Evolutionary conservation across 2,329 filamentous ascomycete species (phyloP), one percentile per base, ranked within the genome.

Genomic region (Colletotrichum musae): DNA sequence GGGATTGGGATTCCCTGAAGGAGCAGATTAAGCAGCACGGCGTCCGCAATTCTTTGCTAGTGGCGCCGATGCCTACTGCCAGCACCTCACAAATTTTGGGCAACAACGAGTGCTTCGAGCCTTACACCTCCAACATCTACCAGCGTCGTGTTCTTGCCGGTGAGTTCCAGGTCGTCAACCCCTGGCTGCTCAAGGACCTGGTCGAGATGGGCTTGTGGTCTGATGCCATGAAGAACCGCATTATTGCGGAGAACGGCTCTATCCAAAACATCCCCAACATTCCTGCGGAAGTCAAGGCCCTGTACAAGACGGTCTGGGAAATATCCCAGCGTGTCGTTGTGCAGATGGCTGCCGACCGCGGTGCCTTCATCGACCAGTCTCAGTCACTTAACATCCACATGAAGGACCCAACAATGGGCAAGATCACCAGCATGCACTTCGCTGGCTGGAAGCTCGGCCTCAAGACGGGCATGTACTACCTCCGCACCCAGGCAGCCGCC

Each of bases 381-480:
- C 96, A 99, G 83, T 98, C 95, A 13, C 91, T 99, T 76, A 99
- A 99, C 88, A 98, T 99, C 75, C 96, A 99, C 87, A 94, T 99
- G 92, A 97, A 97, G 83, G 95, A 98, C 78, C 96, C 96, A 50
- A 97, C 95, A 59, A 98, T 99, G 95, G 96, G 96, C 84, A 99
- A 99, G 89, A 97, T 99, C 82, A 99, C 96, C 70, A 96, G 93
- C 81, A 99, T 99, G 96, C 96, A 99, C 86, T 99, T 99, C 79
- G 90, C 96, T 57, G 96, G 96, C 76, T 99, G 96, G 96, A 99
- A 98, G 88, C 91, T 98, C 74, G 96, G 96, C 78, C 90, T 99
- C 75, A 99, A 99, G 92, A 99, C 96, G 43, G 96, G 96, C 86
- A 98, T 99, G 96, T 99, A 99, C 91, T 99, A 99, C 84, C 91